A percentile compares a stretch with the other conserved stretches of the same genome.
These are phyloP conservation scores for Yarrowia sp. DNA, from an alignment of 805 yeast species.

Conservation along the genomic window DNA sequence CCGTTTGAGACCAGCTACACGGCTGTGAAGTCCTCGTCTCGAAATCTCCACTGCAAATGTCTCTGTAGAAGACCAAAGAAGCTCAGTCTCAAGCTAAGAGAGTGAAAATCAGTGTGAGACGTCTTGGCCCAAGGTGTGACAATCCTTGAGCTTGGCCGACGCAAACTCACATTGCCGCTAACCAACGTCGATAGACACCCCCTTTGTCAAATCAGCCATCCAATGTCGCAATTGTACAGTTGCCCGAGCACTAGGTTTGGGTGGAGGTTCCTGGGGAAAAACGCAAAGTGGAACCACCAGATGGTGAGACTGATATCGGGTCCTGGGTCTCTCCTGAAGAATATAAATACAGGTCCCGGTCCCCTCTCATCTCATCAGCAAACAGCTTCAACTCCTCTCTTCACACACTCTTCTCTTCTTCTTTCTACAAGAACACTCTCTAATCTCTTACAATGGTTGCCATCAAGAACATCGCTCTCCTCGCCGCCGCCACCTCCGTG, in stretches of 20 bases:
- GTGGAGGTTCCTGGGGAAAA: constrained; percentile 28
- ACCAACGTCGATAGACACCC: not conserved
- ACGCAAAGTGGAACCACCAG: not conserved
- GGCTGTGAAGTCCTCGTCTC: not conserved
- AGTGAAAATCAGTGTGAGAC: not conserved
- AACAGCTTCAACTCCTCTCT: constrained; percentile 9
- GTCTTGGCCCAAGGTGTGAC: not conserved
- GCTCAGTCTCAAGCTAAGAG: not conserved
- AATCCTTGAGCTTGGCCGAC: constrained; percentile 33
- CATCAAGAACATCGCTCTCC: constrained; percentile 31
- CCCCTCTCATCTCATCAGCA: constrained; percentile 11
- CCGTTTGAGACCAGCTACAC: not conserved
- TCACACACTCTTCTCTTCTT: not conserved
- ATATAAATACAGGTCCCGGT: constrained; percentile 14
- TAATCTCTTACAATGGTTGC: constrained; percentile 25
- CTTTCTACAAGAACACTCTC: constrained; percentile 7
- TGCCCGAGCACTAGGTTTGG: constrained; percentile 3
- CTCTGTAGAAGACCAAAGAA: not conserved
- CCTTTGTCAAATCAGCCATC: constrained; percentile 10
- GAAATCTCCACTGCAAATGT: not conserved
- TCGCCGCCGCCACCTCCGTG: constrained; percentile 32
- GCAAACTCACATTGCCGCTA: constrained; percentile 33
- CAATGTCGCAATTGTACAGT: constrained; percentile 26
- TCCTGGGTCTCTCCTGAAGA: not conserved
- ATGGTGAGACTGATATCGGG: not conserved